phyloP scores from a whole-genome alignment of 768 basidiomycete species.

The Leccinum ochraceum region DNA sequence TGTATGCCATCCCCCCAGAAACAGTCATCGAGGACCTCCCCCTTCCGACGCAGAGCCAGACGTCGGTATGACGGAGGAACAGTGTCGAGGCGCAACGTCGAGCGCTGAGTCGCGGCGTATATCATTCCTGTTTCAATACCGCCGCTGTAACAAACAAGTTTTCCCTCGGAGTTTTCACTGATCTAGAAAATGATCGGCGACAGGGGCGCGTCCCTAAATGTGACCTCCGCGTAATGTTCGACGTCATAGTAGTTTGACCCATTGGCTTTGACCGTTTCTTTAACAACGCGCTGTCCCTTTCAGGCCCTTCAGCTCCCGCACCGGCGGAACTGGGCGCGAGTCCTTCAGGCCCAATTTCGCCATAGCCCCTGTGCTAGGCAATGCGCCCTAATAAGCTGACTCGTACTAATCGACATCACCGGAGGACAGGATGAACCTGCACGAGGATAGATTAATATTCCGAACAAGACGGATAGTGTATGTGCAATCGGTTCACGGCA shows the following conservation, averaged over 20 bases:
- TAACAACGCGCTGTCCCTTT: slow-evolving; percentile 37
- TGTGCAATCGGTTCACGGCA: too few relatives aligned
- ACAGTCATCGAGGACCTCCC: too few relatives aligned
- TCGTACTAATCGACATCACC: not conserved
- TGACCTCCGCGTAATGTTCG: slow-evolving; percentile 7
- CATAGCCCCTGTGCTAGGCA: slow-evolving; percentile 17
- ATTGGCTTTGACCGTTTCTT: slow-evolving; percentile 47
- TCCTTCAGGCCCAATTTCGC: slow-evolving; percentile 30
- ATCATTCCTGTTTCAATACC: slow-evolving; percentile 57
- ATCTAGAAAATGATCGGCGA: not conserved
- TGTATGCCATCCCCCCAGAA: too few relatives aligned
- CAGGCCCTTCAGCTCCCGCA: not conserved
- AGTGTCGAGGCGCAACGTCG: slow-evolving; percentile 70
- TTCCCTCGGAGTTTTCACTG: too few relatives aligned
- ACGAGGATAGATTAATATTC: slow-evolving; percentile 38
- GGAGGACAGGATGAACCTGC: slow-evolving; percentile 53
- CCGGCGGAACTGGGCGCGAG: slow-evolving; percentile 18
- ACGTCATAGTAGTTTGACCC: slow-evolving; percentile 21
- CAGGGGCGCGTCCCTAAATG: not conserved
- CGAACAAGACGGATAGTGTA: too few relatives aligned
- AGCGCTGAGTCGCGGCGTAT: slow-evolving; percentile 80
- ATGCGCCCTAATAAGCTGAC: not conserved
- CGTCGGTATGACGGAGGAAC: slow-evolving; percentile 54
- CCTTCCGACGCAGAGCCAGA: too few relatives aligned
- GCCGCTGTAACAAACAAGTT: too few relatives aligned